phyloP scores from a whole-genome alignment of 257 asterid genomes.

The Echites panduratus region DNA sequence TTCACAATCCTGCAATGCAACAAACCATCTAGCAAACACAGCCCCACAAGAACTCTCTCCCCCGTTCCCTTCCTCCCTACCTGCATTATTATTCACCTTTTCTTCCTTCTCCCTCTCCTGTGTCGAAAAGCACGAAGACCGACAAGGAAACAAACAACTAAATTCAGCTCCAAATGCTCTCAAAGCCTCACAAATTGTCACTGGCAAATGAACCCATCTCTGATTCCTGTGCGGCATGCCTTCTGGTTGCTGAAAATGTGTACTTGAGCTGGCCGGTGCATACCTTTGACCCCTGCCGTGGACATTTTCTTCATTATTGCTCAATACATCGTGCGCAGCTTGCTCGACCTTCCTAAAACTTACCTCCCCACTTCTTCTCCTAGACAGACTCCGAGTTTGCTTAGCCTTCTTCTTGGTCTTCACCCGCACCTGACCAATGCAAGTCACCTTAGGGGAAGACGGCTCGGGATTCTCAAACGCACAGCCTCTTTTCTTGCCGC shows the following conservation, averaged over 20 bases:
- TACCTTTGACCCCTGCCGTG: slow-evolving; percentile 20
- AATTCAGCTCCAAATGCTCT: slow-evolving; percentile 63
- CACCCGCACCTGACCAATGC: slow-evolving; percentile 93
- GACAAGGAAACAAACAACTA: slow-evolving; percentile 80
- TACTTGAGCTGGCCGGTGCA: slow-evolving; percentile 25
- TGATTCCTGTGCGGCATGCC: slow-evolving; percentile 61
- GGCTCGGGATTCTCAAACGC: slow-evolving; percentile 85
- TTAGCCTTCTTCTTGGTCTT: slow-evolving; percentile 73
- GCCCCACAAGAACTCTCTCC: slow-evolving; percentile 59
- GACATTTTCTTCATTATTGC: slow-evolving; percentile 19
- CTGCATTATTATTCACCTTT: slow-evolving; percentile 20
- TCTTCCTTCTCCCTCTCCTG: slow-evolving; percentile 34
- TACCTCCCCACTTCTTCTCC: slow-evolving; percentile 51
- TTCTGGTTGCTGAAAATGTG: slow-evolving; percentile 46
- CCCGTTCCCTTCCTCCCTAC: slow-evolving; percentile 26
- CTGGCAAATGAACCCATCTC: slow-evolving; percentile 87
- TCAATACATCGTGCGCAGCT: slow-evolving; percentile 14
- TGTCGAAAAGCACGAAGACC: slow-evolving; percentile 55
- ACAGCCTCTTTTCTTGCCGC: slow-evolving; percentile 53
- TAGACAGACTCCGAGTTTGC: slow-evolving; percentile 60
- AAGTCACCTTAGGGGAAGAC: slow-evolving; percentile 92
- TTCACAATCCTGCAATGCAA: slow-evolving; percentile 64
- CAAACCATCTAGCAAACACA: slow-evolving; percentile 72
- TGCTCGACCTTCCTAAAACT: slow-evolving; percentile 55
- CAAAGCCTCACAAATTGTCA: slow-evolving; percentile 81